Evolutionary conservation across 1,284 basidiomycete genomes (phyloP), one percentile per base, ranked within the genome.

Genomic region (Heterobasidion occidentale): DNA sequence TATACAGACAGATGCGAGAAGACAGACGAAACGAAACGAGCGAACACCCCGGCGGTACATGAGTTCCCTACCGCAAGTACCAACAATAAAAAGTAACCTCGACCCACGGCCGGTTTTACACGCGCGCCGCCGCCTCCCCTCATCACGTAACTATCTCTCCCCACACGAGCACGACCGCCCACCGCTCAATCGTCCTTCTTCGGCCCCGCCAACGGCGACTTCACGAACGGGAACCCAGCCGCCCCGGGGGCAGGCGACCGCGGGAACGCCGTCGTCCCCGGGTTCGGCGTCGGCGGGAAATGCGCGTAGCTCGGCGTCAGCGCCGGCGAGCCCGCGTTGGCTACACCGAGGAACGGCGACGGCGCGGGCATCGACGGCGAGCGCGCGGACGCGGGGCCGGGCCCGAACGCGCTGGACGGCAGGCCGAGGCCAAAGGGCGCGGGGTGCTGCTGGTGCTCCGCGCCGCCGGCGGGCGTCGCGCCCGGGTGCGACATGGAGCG

Each of bases 231-330:
- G 45, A 52, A 53, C 38, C 52, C 44, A 9, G 44, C 63, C 14
- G 70, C 63, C 54, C 70, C 70, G 4, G 72, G 74, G 51, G 74
- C 74, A 14, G 71, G 72, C 35, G 74, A 20, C 14, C 47, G 38
- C 9, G 59, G 38, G 17, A 57, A 27, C 4, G 59, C 46, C 42
- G 52, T 56, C 35, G 49, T 35, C 15, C 51, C 63, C 14, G 71
- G 63, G 53, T 69, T 70, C 7, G 73, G 74, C 53, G 74, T 74
- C 15, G 71, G 72, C 36, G 74, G 74, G 65, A 76, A 74, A 53
- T 69, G 63, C 17, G 64, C 57, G 56, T 72, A 74, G 35, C 66
- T 46, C 2, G 60, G 49, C 44, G 60, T 54, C 17, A 65, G 59
- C 3, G 67, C 59, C 3, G 66, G 63, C 9, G 63, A 52, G 17